Percentiles rank a stretch among this genome's conserved stretches.
Evolutionary conservation across 2,329 filamentous ascomycete species (phyloP).

Genomic region (Rhynchosporium secalis): DNA sequence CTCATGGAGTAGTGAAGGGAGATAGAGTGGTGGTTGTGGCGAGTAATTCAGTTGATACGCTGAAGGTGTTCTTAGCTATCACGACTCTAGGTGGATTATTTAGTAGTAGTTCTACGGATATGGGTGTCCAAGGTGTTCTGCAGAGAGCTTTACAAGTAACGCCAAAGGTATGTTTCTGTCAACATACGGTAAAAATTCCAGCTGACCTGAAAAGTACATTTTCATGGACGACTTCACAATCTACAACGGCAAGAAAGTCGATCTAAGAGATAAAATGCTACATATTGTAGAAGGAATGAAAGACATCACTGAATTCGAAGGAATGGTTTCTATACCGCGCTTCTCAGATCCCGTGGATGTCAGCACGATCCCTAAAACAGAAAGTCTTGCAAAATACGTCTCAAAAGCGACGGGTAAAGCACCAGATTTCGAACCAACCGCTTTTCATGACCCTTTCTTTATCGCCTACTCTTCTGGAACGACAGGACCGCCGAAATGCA

Average conservation of each 20-base stretch:
- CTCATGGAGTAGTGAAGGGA: constrained; percentile 65
- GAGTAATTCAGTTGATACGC: constrained; percentile 72
- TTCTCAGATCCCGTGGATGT: constrained; percentile 64
- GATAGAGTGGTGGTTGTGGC: constrained; percentile 76
- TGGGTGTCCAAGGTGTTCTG: constrained; percentile 76
- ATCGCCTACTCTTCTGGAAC: constrained; percentile 80
- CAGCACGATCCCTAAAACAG: constrained; percentile 47
- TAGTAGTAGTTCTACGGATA: constrained; percentile 76
- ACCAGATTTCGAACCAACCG: constrained; percentile 32
- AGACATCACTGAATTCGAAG: constrained; percentile 59
- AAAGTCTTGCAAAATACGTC: constrained; percentile 46
- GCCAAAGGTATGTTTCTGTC: constrained; percentile 54
- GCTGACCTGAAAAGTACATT: constrained; percentile 52
- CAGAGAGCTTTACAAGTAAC: constrained; percentile 74
- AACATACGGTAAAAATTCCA: not conserved
- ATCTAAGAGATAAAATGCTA: constrained; percentile 70
- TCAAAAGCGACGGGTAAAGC: constrained; percentile 28
- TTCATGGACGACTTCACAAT: constrained; percentile 80
- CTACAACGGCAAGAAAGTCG: constrained; percentile 75
- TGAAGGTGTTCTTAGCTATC: constrained; percentile 69
- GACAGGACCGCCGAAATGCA: constrained; percentile 81
- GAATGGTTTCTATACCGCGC: constrained; percentile 65
- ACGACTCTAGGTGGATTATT: constrained; percentile 74
- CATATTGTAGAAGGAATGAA: constrained; percentile 65
- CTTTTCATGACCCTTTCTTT: constrained; percentile 67